Base-by-base conservation (phyloP, 768 basidiomycete genomes). In the Leccinum incarnatum region DNA sequence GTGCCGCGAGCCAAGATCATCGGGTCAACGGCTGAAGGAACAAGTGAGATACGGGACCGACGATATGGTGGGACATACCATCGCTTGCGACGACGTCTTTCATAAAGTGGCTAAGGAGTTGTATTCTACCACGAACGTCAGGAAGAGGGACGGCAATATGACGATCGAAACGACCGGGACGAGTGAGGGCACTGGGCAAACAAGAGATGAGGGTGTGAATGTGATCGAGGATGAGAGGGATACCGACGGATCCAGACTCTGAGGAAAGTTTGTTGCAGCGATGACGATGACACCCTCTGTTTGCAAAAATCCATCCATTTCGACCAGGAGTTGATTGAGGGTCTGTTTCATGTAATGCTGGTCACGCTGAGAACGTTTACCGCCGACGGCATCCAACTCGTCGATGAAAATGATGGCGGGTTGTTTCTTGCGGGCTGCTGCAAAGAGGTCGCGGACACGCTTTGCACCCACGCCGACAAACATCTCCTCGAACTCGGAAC, bases 341-440 rank as follows among this genome's bases (percentile, higher is more conserved):
- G 97, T 95, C 73, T 93, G 92, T 66, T 93, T 93, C 86, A 92
- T 85, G 75, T 93, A 91, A 67, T 91, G 88, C 73, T 94, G 88
- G 62, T 93, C 89, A 57, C 89, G 83, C 59, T 82, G 84, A 65
- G 84, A 89, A 48, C 95, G 87, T 74, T 93, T 95, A 19, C 91
- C 87, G 52, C 95, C 95, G 62, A 98, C 91, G 2, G 95, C 93
- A 69, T 98, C 95, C 32, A 98, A 77, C 69, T 98, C 95, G 66
- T 98, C 95, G 67, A 99, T 98, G 77, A 99, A 99, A 61, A 99
- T 94, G 73, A 99, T 98, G 15, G 97, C 89, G 5, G 97, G 95
- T 60, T 95, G 86, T 71, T 92, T 92, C 76, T 96, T 95, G 54
- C 95, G 84, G 23, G 97, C 97, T 6, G 92, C 87, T 5, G 91